Percentiles rank a stretch among this genome's conserved stretches.
Conservation (phyloP, 768 basidiomycete genomes). For the Bullera alba region DNA sequence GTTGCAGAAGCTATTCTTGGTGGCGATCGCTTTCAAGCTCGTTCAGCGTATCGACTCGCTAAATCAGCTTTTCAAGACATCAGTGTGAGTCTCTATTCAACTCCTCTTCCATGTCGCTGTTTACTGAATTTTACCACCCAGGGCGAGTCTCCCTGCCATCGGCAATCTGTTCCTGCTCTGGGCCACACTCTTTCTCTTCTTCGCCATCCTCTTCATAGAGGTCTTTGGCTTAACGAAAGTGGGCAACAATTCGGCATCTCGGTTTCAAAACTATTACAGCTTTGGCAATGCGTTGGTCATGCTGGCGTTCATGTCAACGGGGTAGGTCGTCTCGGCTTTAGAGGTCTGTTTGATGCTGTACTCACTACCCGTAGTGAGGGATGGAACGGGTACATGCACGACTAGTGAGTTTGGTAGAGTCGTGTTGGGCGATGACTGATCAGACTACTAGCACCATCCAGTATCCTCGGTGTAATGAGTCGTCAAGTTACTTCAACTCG, state of each 20-base stretch:
- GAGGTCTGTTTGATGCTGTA: not conserved
- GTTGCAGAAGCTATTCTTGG: constrained; percentile 64
- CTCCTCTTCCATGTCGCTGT: not conserved
- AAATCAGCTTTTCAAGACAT: constrained; percentile 94
- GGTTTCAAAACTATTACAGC: constrained; percentile 68
- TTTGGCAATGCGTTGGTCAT: constrained; percentile 76
- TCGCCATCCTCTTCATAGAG: constrained; percentile 77
- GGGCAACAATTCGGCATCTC: constrained; percentile 58
- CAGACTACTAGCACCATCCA: constrained; percentile 42
- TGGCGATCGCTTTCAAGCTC: constrained; percentile 87
- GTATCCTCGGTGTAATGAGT: constrained; percentile 75
- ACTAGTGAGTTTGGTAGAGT: constrained; percentile 60
- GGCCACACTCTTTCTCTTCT: constrained; percentile 85
- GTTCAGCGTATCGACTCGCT: constrained; percentile 79
- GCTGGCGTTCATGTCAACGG: constrained; percentile 86
- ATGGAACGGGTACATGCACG: constrained; percentile 98
- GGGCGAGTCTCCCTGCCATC: constrained; percentile 79
- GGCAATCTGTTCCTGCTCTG: constrained; percentile 76
- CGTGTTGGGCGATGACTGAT: constrained; percentile 13
- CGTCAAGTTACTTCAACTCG: constrained; percentile 53
- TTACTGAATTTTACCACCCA: constrained; percentile 38
- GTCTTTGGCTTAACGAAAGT: constrained; percentile 88
- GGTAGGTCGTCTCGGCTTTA: constrained; percentile 53
- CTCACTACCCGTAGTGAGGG: constrained; percentile 58
- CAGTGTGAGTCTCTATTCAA: constrained; percentile 58